A percentile compares a stretch with the other conserved stretches of the same genome.
These are phyloP conservation scores for Inonotus hispidus DNA, from an alignment of 1,284 basidiomycete genomes.

Conservation along the genomic window DNA sequence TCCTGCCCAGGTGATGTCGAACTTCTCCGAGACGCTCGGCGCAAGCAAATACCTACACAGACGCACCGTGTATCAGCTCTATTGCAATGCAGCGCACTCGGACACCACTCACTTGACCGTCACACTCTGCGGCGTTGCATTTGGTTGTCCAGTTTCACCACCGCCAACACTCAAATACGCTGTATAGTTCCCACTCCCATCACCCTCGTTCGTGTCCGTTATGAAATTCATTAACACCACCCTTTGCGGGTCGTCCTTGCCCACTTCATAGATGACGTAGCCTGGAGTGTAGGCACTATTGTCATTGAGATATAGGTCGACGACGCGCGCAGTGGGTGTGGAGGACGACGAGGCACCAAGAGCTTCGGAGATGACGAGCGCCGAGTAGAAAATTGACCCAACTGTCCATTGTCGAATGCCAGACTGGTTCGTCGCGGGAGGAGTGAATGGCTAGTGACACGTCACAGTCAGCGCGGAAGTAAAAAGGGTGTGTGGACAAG, in stretches of 20 bases:
- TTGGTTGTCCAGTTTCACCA: conserved; percentile 33
- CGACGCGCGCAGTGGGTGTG: conserved; percentile 39
- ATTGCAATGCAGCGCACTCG: neutral
- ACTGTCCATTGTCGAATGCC: conserved; percentile 56
- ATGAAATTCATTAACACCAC: conserved; percentile 68
- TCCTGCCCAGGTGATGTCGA: conserved; percentile 69
- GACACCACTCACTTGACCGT: conserved; percentile 45
- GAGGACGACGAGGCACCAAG: conserved; percentile 49
- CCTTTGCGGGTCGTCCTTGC: conserved; percentile 38
- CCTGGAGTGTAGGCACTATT: conserved; percentile 54
- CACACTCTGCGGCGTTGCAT: conserved; percentile 38
- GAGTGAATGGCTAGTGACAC: conserved; percentile 31
- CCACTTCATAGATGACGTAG: conserved; percentile 69
- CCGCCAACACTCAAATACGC: conserved; percentile 42
- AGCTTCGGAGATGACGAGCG: conserved; percentile 62
- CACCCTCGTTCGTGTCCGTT: conserved; percentile 35
- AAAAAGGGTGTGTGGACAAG: neutral
- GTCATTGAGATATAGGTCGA: conserved; percentile 51
- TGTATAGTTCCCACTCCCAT: conserved; percentile 44
- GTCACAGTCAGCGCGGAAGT: too few relatives aligned
- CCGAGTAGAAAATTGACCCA: conserved; percentile 64
- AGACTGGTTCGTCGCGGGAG: conserved; percentile 57
- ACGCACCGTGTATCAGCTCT: conserved; percentile 15
- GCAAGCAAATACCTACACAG: conserved; percentile 35
- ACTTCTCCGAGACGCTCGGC: conserved; percentile 48